Evolutionary conservation across 208 protist species (phyloP).

Genomic region (Trypanosomatidae sp.): DNA sequence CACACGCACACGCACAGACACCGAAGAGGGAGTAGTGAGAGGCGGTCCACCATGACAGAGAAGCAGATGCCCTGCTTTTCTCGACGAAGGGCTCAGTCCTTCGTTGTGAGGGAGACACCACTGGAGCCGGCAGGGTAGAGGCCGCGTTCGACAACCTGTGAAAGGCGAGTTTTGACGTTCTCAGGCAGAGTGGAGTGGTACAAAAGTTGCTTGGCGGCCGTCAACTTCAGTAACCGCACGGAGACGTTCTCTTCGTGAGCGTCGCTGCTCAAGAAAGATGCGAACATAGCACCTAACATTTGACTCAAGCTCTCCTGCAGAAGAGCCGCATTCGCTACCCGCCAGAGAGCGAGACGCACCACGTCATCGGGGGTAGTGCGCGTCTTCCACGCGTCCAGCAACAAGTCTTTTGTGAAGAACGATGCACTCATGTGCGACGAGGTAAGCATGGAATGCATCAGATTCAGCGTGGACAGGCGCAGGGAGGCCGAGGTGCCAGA

Average conservation of each 20-base stretch:
- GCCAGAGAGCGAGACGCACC: slow-evolving; percentile 60
- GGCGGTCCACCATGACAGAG: neutral
- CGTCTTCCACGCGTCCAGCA: slow-evolving; percentile 62
- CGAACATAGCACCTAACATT: slow-evolving; percentile 35
- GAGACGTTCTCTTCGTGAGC: slow-evolving; percentile 24
- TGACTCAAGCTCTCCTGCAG: slow-evolving; percentile 10
- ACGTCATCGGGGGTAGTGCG: slow-evolving; percentile 40
- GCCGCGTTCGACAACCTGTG: slow-evolving; percentile 35
- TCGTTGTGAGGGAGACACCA: slow-evolving; percentile 49
- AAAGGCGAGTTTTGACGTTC: slow-evolving; percentile 32
- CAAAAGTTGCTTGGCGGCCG: slow-evolving; percentile 33
- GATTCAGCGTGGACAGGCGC: slow-evolving; percentile 34
- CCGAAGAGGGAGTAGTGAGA: neutral
- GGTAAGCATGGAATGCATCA: slow-evolving; percentile 36
- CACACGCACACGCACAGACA: neutral
- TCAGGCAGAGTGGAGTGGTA: slow-evolving; percentile 31
- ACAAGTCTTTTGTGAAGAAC: slow-evolving; percentile 32
- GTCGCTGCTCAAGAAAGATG: slow-evolving; percentile 57
- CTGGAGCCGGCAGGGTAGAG: slow-evolving; percentile 70
- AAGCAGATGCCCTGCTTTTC: neutral
- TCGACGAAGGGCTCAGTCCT: slow-evolving; percentile 24
- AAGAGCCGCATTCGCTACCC: slow-evolving; percentile 24
- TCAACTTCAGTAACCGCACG: slow-evolving; percentile 59
- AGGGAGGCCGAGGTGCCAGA: slow-evolving; percentile 21
- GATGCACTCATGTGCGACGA: slow-evolving; percentile 42